Evolutionary conservation across 164 flowering plant genomes (phyloP), one percentile per base, ranked within the genome.

Genomic region (Vitis riparia): DNA sequence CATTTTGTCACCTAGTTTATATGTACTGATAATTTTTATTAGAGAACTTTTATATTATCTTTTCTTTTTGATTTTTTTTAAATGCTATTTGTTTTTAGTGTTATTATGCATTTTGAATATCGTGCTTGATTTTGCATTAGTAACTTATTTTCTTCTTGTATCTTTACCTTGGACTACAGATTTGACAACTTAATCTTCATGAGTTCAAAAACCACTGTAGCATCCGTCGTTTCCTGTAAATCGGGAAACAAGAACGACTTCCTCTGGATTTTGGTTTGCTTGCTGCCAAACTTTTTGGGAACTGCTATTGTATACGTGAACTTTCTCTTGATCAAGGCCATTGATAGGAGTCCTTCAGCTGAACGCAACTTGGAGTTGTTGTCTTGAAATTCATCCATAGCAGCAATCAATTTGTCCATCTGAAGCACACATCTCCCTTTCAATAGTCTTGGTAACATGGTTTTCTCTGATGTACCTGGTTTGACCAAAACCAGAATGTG

Each of bases 161-260:
- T 8, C 66, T 74, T 75, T 61, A 11, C 55, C 13, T 63, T 69
- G 57, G 16, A 17, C 52, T 70, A 59, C 92, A 90, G 95, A 78
- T 74, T 82, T 82, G 79, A 68, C 74, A 77, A 68, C 78, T 60
- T 61, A 68, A 71, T 81, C 96, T 92, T 90, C 90, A 91, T 91
- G 97, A 85, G 77, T 90, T 90, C 92, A 78, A 86, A 63, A 80
- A 80, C 84, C 59, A 73, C 84, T 80, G 87, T 58, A 64, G 80
- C 86, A 89, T 85, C 88, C 52, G 50, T 71, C 51, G 94, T 92
- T 92, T 92, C 97, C 97, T 92, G 88, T 79, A 66, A 80, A 66
- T 79, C 81, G 88, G 97, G 97, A 89, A 89, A 88, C 91, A 84
- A 85, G 71, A 84, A 76, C 90, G 47, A 65, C 83, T 75, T 76